Percentiles rank a stretch among this genome's conserved stretches.
These are phyloP conservation scores for Penicillium egyptiacum DNA, from an alignment of 495 filamentous ascomycete genomes.

Conservation along the genomic window DNA sequence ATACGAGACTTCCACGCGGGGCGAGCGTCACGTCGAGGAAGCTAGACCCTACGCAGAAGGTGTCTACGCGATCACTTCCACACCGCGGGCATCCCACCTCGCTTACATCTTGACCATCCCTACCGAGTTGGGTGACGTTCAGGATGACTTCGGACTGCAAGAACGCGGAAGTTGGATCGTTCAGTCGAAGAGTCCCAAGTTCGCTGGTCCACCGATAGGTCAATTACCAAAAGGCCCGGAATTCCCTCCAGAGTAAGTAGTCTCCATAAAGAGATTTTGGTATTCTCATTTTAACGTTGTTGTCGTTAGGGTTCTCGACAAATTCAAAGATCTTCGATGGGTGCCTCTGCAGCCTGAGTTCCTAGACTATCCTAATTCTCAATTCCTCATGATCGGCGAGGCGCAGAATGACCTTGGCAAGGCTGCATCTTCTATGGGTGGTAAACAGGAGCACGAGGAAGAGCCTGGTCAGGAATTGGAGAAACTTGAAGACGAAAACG, in stretches of 20 bases:
- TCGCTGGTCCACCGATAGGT: constrained; percentile 60
- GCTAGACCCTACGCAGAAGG: constrained; percentile 80
- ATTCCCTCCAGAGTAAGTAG: constrained; percentile 68
- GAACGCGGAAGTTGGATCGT: constrained; percentile 75
- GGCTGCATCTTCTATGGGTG: constrained; percentile 58
- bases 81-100: constrained; percentile 70
- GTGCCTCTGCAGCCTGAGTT: constrained; percentile 70
- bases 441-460: constrained; percentile 59
- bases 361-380: constrained; percentile 74
- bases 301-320: constrained; percentile 57
- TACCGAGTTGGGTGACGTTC: constrained; percentile 64
- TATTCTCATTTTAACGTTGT: background rate
- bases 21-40: constrained; percentile 66
- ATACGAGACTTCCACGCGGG: constrained; percentile 77
- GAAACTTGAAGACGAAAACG: constrained; percentile 61
- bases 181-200: constrained; percentile 78
- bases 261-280: background rate
- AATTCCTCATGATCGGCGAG: constrained; percentile 82
- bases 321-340: constrained; percentile 76
- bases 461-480: constrained; percentile 61
- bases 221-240: constrained; percentile 64
- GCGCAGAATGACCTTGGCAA: constrained; percentile 59
- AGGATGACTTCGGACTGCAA: constrained; percentile 72
- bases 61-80: constrained; percentile 78
- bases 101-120: constrained; percentile 85